Base-by-base conservation (phyloP, 495 filamentous ascomycete species). In the Tuber melanosporum region DNA sequence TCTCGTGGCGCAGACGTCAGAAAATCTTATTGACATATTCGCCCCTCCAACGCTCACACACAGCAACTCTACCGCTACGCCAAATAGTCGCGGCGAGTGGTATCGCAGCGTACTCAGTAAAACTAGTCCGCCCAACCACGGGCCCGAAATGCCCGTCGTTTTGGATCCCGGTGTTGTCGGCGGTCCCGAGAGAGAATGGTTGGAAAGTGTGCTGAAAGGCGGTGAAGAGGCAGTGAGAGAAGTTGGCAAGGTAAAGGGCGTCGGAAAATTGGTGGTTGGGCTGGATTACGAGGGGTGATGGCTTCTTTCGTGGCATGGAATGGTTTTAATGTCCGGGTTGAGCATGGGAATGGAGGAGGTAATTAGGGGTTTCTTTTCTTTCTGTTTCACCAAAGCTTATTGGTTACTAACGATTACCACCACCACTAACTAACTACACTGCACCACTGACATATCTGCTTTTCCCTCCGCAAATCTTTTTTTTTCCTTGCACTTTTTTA, bases 21-120 rank as follows among this genome's bases (percentile, higher is more conserved):
- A 83, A 70, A 84, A 83, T 70, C 82, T 84, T 19, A 83, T 84
- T 41, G 82, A 84, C 66, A 84, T 84, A 39, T 84, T 83, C 70
- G 82, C 82, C 8, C 80, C 82, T 41, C 82, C 82, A 15, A 77
- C 81, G 73, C 57, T 83, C 12, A 79, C 77, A 39, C 78, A 80
- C 57, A 70, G 77, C 22, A 71, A 77, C 4, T 80, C 78, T 22
- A 71, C 66, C 42, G 72, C 82, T 43, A 77, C 80, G 12, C 79
- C 79, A 41, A 79, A 75, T 36, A 82, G 75, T 57, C 79, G 82
- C 43, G 82, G 79, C 36, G 82, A 83, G 73, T 83, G 82, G 82
- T 83, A 83, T 77, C 76, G 82, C 26, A 71, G 36, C 17, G 80
- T 83, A 7, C 74, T 83, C 70, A 81, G 82, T 43, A 81, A 77